phyloP scores from a whole-genome alignment of 768 basidiomycete genomes.

The Leccinum obscurum region DNA sequence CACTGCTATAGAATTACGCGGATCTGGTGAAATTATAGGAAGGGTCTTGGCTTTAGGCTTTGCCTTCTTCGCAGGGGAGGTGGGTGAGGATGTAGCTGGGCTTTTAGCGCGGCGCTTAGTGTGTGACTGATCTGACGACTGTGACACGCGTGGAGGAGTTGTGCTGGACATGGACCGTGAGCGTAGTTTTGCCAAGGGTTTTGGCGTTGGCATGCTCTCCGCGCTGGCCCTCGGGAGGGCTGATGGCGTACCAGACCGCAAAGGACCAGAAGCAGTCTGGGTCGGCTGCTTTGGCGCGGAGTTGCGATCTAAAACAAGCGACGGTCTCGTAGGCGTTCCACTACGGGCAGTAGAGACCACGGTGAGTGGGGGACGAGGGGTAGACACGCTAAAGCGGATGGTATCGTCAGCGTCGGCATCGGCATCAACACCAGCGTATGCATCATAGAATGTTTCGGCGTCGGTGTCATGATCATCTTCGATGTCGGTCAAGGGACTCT shows the following conservation, averaged over 20 bases:
- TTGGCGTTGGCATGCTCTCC: constrained; percentile 42
- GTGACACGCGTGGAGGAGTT: constrained; percentile 30
- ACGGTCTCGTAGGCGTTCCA: constrained; percentile 42
- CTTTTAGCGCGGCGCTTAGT: constrained; percentile 48
- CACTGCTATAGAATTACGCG: constrained; percentile 59
- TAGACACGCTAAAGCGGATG: constrained; percentile 21
- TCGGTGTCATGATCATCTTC: constrained; percentile 52
- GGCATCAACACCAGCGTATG: constrained; percentile 23
- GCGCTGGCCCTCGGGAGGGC: constrained; percentile 37
- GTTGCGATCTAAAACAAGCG: constrained; percentile 36
- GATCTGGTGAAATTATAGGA: constrained; percentile 37
- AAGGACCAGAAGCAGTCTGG: constrained; percentile 47
- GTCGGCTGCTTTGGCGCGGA: constrained; percentile 45
- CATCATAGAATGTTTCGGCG: constrained; percentile 43
- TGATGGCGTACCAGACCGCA: constrained; percentile 44
- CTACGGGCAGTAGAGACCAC: constrained; percentile 36
- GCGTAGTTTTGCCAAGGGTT: constrained; percentile 29
- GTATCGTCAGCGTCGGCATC: constrained; percentile 23
- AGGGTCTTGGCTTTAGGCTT: constrained; percentile 38
- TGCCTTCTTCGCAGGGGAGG: constrained; percentile 41
- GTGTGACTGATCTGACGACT: constrained; percentile 34
- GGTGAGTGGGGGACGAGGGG: constrained; percentile 19
- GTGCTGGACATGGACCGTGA: constrained; percentile 23
- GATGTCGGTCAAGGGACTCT: constrained; percentile 72
- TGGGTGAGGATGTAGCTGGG: constrained; percentile 42